These are phyloP conservation scores for Rugonectria rugulosa DNA, from an alignment of 2,329 filamentous ascomycete genomes.

Conservation along the genomic window DNA sequence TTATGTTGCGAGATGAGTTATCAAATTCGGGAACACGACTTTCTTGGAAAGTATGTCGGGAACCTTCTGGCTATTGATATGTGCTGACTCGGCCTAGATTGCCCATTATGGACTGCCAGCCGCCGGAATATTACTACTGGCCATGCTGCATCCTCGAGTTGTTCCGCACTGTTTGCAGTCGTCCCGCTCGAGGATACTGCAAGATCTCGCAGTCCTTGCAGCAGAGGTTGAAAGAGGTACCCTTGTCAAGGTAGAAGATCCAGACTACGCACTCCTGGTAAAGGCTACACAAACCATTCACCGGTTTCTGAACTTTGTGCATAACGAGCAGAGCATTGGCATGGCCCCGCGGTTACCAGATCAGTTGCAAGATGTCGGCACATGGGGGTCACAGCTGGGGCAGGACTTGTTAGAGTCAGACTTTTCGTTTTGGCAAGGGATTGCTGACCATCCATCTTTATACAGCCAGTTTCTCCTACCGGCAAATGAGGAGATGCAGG, in stretches of 20 bases:
- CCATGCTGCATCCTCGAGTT: background rate
- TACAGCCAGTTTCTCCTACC: no score
- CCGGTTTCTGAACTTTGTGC: no score
- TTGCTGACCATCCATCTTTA: no score
- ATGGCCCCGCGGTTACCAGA: no score
- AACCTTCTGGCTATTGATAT: background rate
- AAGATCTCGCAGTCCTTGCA: constrained; percentile 20
- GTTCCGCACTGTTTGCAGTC: background rate
- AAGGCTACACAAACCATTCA: constrained; percentile 20
- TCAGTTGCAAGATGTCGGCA: no score
- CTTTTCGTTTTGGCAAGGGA: no score
- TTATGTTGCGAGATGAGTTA: constrained; percentile 13
- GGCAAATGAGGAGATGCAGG: no score
- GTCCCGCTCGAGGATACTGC: constrained; percentile 12
- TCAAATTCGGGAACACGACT: constrained; percentile 18
- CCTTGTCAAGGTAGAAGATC: constrained; percentile 9
- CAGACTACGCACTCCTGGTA: constrained; percentile 20
- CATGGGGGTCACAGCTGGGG: no score
- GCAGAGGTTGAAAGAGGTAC: constrained; percentile 20
- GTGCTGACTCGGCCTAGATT: constrained; percentile 1
- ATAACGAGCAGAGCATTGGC: no score
- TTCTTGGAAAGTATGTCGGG: constrained; percentile 18
- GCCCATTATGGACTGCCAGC: constrained; percentile 23
- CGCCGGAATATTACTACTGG: constrained; percentile 13
- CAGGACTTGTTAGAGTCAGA: no score